Evolutionary conservation across 306 rosid species (phyloP).

Genomic region (Cucumis sativus): DNA sequence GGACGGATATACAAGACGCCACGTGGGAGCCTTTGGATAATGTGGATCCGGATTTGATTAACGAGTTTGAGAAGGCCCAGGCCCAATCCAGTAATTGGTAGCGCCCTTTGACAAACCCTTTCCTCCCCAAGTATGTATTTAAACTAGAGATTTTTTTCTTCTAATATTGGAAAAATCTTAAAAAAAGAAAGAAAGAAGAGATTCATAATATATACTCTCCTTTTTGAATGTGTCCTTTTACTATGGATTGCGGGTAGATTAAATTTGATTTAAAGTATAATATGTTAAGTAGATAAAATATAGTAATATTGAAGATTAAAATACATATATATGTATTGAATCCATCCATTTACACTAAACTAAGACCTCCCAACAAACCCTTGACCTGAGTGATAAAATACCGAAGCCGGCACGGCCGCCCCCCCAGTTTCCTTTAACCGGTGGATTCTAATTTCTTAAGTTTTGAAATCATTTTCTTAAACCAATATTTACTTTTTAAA

Average conservation of each 20-base stretch:
- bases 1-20: conserved; percentile 72
- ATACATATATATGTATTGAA: no score
- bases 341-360: not conserved
- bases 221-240: no score
- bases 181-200: no score
- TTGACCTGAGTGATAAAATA: not conserved
- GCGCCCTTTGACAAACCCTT: conserved; percentile 1
- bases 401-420: not conserved
- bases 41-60: conserved; percentile 53
- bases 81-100: conserved; percentile 13
- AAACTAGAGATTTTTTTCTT: not conserved
- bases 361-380: not conserved
- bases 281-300: no score
- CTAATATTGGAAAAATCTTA: no score
- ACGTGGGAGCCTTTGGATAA: conserved; percentile 87
- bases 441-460: no score
- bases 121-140: not conserved
- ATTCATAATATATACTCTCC: no score
- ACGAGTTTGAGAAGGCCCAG: conserved; percentile 21
- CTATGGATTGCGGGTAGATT: no score
- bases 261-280: no score
- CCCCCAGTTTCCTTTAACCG: not conserved
- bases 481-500: no score
- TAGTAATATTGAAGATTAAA: no score
- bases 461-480: no score